Evolutionary conservation across 1,139 yeast genomes (phyloP).

Genomic region (Saccharomyces hybrid): DNA sequence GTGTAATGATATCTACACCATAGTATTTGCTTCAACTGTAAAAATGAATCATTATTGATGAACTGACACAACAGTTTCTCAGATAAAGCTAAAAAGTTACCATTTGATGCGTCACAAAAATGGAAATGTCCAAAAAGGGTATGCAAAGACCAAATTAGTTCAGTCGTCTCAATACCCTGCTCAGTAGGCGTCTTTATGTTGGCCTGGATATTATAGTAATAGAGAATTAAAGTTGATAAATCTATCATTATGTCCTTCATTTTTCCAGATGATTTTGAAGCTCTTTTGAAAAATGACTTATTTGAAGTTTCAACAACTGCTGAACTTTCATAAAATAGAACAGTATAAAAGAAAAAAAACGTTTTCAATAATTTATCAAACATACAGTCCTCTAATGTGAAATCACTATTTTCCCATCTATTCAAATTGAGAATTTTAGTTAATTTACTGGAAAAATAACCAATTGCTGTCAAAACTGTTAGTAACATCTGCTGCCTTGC

Average conservation of each 20-base stretch:
- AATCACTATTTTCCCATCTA: slow-evolving; percentile 8
- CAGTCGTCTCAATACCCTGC: slow-evolving; percentile 20
- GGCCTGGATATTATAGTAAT: slow-evolving; percentile 31
- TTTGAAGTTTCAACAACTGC: slow-evolving; percentile 14
- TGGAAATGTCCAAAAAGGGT: slow-evolving; percentile 62
- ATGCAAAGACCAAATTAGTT: slow-evolving; percentile 52
- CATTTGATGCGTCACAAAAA: slow-evolving; percentile 60
- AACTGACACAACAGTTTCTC: slow-evolving; percentile 47
- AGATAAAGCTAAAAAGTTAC: slow-evolving; percentile 53
- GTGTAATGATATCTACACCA: slow-evolving; percentile 70
- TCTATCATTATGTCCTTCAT: slow-evolving; percentile 49
- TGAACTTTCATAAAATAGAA: slow-evolving; percentile 36
- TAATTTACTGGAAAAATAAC: slow-evolving; percentile 23
- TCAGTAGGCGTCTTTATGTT: slow-evolving; percentile 5
- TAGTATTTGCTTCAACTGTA: slow-evolving; percentile 66
- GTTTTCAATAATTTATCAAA: slow-evolving; percentile 32
- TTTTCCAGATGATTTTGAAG: slow-evolving; percentile 33
- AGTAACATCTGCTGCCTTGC: slow-evolving; percentile 32
- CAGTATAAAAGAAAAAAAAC: slow-evolving; percentile 38
- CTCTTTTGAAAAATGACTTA: slow-evolving; percentile 28
- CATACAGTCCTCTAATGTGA: slow-evolving; percentile 8
- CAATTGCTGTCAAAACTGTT: slow-evolving; percentile 41
- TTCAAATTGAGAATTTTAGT: slow-evolving; percentile 8
- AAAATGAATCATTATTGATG: slow-evolving; percentile 37
- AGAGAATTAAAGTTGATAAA: slow-evolving; percentile 36